Evolutionary conservation across 306 rosid species (phyloP).

Genomic region (Hippophae tibetana): DNA sequence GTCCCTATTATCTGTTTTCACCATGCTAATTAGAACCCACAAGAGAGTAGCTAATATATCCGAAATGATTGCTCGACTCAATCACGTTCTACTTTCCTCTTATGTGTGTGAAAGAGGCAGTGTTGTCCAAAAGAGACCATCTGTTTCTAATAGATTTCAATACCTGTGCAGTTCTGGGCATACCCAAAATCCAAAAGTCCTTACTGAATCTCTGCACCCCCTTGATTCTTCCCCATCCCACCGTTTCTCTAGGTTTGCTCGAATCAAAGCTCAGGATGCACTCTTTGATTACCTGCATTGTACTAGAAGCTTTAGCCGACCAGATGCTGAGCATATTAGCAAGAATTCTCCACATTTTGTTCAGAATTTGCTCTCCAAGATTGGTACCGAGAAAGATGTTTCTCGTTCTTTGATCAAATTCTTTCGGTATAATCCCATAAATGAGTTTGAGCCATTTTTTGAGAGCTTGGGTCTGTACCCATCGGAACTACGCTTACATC

Average conservation of each 20-base stretch:
- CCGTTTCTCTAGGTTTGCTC: constrained; percentile 26
- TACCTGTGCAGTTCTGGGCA: constrained; percentile 15
- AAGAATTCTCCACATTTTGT: constrained; percentile 55
- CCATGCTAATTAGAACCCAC: constrained; percentile 22
- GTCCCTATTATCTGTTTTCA: background rate
- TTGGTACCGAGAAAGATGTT: constrained; percentile 29
- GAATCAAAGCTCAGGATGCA: constrained; percentile 36
- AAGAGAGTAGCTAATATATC: constrained; percentile 13
- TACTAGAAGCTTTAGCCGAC: constrained; percentile 48
- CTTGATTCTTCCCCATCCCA: constrained; percentile 6
- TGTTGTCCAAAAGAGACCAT: constrained; percentile 21
- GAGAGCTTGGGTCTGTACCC: constrained; percentile 64
- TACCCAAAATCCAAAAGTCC: constrained; percentile 6
- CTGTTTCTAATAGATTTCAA: constrained; percentile 16
- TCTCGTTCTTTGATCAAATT: constrained; percentile 32
- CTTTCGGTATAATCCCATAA: constrained; percentile 55
- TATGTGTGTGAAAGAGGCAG: constrained; percentile 11
- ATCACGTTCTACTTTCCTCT: constrained; percentile 13
- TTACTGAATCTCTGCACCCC: constrained; percentile 6
- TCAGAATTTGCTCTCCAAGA: constrained; percentile 30
- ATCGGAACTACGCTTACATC: constrained; percentile 31
- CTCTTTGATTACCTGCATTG: constrained; percentile 53
- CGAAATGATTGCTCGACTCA: constrained; percentile 30
- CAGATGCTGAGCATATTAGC: constrained; percentile 62
- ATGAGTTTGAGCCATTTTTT: constrained; percentile 76